These are phyloP conservation scores for Stephanodiscus triporus DNA, from an alignment of 108 stramenopile genomes.

Conservation along the genomic window DNA sequence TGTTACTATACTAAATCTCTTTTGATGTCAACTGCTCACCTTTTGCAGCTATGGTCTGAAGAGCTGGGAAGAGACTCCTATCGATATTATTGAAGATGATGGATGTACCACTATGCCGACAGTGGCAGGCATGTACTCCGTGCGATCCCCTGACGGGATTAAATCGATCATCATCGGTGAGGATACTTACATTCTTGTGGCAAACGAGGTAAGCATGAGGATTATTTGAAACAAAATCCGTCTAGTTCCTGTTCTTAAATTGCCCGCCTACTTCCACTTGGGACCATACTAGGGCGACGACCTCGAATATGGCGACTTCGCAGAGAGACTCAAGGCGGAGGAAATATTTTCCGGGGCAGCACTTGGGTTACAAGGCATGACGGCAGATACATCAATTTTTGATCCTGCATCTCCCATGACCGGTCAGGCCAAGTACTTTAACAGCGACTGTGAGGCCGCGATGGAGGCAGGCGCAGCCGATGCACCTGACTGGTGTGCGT, in stretches of 20 bases:
- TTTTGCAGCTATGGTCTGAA: slow-evolving; percentile 47
- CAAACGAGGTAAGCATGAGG: slow-evolving; percentile 46
- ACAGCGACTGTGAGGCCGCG: slow-evolving; percentile 33
- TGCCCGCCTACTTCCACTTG: not conserved
- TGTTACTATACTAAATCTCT: not conserved
- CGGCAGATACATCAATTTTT: slow-evolving; percentile 44
- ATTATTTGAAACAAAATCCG: not conserved
- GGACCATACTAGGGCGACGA: slow-evolving; percentile 21
- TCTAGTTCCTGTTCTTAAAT: slow-evolving; percentile 5
- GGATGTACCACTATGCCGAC: slow-evolving; percentile 44
- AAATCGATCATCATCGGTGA: slow-evolving; percentile 34
- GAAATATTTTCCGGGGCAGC: slow-evolving; percentile 45
- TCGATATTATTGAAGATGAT: slow-evolving; percentile 58
- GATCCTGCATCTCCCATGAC: slow-evolving; percentile 28
- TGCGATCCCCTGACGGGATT: slow-evolving; percentile 50
- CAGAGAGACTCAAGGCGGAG: slow-evolving; percentile 42
- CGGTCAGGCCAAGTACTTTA: slow-evolving; percentile 47
- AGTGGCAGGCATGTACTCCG: slow-evolving; percentile 29
- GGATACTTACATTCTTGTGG: slow-evolving; percentile 49
- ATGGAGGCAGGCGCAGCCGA: slow-evolving; percentile 5
- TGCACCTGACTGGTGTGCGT: slow-evolving; percentile 41
- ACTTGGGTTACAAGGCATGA: slow-evolving; percentile 19
- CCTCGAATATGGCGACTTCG: slow-evolving; percentile 50
- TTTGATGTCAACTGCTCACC: not conserved
- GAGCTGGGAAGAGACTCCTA: slow-evolving; percentile 34